Percentiles rank a stretch among this genome's conserved stretches.
These are phyloP conservation scores for Thielaviopsis musarum DNA, from an alignment of 2,329 filamentous ascomycete species.

Conservation along the genomic window DNA sequence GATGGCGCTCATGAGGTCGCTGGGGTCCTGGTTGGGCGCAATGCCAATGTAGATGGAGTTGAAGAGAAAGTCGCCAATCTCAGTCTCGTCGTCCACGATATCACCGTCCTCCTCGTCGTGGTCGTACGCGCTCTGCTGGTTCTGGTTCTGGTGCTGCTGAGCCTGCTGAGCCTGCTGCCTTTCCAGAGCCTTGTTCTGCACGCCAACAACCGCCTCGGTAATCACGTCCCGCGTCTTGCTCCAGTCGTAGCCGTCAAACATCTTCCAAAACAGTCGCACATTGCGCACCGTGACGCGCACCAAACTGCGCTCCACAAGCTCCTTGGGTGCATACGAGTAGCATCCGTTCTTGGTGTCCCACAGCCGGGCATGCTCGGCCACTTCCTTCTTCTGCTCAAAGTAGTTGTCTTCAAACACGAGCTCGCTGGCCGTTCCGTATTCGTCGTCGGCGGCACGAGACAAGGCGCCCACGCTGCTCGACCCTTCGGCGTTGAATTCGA, in stretches of 20 bases:
- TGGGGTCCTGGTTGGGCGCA: slow-evolving; percentile 68
- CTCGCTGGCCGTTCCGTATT: slow-evolving; percentile 33
- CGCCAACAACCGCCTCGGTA: slow-evolving; percentile 69
- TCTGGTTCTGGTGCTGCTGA: not conserved
- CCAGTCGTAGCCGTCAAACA: slow-evolving; percentile 98
- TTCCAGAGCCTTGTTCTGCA: slow-evolving; percentile 69
- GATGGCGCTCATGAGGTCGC: slow-evolving; percentile 66
- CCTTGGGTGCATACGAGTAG: slow-evolving; percentile 49
- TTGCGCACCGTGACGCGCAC: slow-evolving; percentile 66
- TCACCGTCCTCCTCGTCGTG: slow-evolving; percentile 31
- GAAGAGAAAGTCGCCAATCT: slow-evolving; percentile 90
- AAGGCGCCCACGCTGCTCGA: not conserved
- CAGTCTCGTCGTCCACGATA: slow-evolving; percentile 65
- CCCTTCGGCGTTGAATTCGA: slow-evolving; percentile 14
- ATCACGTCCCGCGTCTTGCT: slow-evolving; percentile 71
- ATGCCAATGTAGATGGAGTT: slow-evolving; percentile 98
- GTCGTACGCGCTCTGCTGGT: slow-evolving; percentile 22
- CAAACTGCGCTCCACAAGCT: slow-evolving; percentile 48
- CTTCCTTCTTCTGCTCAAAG: slow-evolving; percentile 46
- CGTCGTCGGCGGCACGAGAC: not conserved
- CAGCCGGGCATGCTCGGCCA: slow-evolving; percentile 52
- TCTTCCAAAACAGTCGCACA: slow-evolving; percentile 89
- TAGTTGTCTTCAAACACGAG: slow-evolving; percentile 64
- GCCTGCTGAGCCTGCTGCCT: slow-evolving; percentile 33
- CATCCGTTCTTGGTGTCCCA: slow-evolving; percentile 68